phyloP scores from a whole-genome alignment of 805 yeast species.

The Kodamaea jinghongensis region DNA sequence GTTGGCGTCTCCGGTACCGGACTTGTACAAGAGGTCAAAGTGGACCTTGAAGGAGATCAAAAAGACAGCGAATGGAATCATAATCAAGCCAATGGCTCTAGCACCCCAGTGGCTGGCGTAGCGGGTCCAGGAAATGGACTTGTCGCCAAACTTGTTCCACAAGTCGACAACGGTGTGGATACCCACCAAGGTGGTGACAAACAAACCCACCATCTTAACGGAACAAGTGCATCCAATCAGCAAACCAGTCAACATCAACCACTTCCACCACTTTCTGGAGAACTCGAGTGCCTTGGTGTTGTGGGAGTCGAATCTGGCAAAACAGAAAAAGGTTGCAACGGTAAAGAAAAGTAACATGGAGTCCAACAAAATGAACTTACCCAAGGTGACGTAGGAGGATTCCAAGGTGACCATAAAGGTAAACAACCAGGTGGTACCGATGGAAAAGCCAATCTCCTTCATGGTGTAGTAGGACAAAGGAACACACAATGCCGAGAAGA shows the following conservation, averaged over 20 bases:
- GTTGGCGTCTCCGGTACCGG: slow-evolving; percentile 79
- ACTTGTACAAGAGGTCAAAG: slow-evolving; percentile 65
- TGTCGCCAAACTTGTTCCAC: slow-evolving; percentile 81
- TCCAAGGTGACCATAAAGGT: slow-evolving; percentile 80
- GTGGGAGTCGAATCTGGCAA: slow-evolving; percentile 67
- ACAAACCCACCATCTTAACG: slow-evolving; percentile 95
- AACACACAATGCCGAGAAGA: slow-evolving; percentile 77
- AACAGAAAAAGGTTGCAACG: slow-evolving; percentile 71
- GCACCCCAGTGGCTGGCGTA: slow-evolving; percentile 67
- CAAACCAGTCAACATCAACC: slow-evolving; percentile 83
- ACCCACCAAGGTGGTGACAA: slow-evolving; percentile 85
- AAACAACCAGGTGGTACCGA: slow-evolving; percentile 72
- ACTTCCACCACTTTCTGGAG: slow-evolving; percentile 86
- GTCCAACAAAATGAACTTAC: slow-evolving; percentile 87
- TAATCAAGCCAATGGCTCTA: slow-evolving; percentile 58
- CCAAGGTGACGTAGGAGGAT: slow-evolving; percentile 77
- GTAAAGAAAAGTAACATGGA: slow-evolving; percentile 90
- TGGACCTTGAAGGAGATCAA: slow-evolving; percentile 69
- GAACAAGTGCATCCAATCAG: slow-evolving; percentile 87
- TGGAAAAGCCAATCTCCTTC: slow-evolving; percentile 68
- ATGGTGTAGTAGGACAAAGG: slow-evolving; percentile 87
- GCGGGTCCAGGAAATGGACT: slow-evolving; percentile 44
- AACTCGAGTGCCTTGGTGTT: slow-evolving; percentile 49
- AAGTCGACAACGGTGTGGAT: slow-evolving; percentile 83
- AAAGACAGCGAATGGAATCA: slow-evolving; percentile 63